These are phyloP conservation scores for Fraxinus quadrangulata DNA, from an alignment of 257 asterid genomes.

Conservation along the genomic window DNA sequence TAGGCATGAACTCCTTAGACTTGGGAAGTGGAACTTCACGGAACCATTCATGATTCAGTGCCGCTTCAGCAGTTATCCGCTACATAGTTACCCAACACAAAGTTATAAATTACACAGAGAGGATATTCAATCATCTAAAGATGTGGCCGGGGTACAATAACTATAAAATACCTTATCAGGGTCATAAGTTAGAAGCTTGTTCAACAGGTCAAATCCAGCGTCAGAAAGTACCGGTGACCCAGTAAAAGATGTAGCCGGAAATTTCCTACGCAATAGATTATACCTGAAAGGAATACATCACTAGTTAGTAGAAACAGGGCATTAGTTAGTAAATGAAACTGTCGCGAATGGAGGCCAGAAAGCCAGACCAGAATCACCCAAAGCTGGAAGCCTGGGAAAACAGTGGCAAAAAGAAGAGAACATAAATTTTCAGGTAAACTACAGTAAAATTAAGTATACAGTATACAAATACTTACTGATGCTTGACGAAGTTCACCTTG, in stretches of 20 bases:
- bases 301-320: constrained; percentile 52
- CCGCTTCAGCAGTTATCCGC: constrained; percentile 87
- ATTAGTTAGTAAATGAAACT: constrained; percentile 30
- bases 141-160: background rate
- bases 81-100: constrained; percentile 29
- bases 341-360: constrained; percentile 63
- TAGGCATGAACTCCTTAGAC: constrained; percentile 90
- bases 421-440: constrained; percentile 40
- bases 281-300: constrained; percentile 58
- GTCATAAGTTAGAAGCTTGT: constrained; percentile 75
- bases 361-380: constrained; percentile 87
- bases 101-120: constrained; percentile 8
- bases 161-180: constrained; percentile 66
- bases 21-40: constrained; percentile 86
- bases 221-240: constrained; percentile 85
- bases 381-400: constrained; percentile 92
- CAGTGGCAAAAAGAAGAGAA: constrained; percentile 58
- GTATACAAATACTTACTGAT: constrained; percentile 60
- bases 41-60: constrained; percentile 86
- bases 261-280: constrained; percentile 62
- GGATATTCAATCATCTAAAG: constrained; percentile 11
- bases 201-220: constrained; percentile 85
- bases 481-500: constrained; percentile 82
- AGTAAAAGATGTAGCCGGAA: constrained; percentile 66
- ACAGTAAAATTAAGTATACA: constrained; percentile 20